These are phyloP conservation scores for Lentinula detonsa DNA, from an alignment of 768 basidiomycete genomes.

Conservation along the genomic window DNA sequence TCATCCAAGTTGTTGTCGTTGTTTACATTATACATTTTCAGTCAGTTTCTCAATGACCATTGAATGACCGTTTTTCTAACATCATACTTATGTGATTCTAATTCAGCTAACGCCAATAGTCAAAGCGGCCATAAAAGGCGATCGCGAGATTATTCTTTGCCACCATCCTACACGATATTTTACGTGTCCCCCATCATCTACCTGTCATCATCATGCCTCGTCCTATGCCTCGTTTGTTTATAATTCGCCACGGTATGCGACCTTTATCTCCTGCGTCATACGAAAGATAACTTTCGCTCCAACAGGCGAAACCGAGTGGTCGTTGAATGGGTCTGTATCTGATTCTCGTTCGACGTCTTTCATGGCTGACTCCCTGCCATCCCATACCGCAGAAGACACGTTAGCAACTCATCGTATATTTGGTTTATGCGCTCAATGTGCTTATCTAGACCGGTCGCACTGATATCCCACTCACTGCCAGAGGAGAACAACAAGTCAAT, in stretches of 20 bases:
- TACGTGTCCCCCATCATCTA: background rate
- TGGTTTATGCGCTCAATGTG: slow-evolving; percentile 2
- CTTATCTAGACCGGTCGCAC: slow-evolving; percentile 67
- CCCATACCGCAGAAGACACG: slow-evolving; percentile 47
- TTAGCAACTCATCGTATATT: slow-evolving; percentile 22
- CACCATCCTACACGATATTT: background rate
- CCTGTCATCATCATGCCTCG: slow-evolving; percentile 22
- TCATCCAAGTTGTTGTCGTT: no score
- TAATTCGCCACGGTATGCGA: slow-evolving; percentile 68
- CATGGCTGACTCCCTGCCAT: slow-evolving; percentile 6
- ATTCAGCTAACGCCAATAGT: background rate
- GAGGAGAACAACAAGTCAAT: slow-evolving; percentile 67
- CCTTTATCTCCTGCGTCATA: background rate
- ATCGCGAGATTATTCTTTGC: background rate
- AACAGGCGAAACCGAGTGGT: slow-evolving; percentile 92
- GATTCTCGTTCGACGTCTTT: background rate
- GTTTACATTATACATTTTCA: no score
- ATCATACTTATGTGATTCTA: background rate
- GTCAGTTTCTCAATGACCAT: no score
- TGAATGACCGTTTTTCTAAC: background rate
- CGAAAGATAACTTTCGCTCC: background rate
- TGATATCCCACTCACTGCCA: slow-evolving; percentile 81
- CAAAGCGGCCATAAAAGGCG: background rate
- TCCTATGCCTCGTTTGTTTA: slow-evolving; percentile 69
- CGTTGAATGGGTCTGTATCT: slow-evolving; percentile 63